A percentile compares a stretch with the other conserved stretches of the same genome.
Evolutionary conservation across 495 filamentous ascomycete genomes (phyloP).

Genomic region (Cudoniella acicularis): DNA sequence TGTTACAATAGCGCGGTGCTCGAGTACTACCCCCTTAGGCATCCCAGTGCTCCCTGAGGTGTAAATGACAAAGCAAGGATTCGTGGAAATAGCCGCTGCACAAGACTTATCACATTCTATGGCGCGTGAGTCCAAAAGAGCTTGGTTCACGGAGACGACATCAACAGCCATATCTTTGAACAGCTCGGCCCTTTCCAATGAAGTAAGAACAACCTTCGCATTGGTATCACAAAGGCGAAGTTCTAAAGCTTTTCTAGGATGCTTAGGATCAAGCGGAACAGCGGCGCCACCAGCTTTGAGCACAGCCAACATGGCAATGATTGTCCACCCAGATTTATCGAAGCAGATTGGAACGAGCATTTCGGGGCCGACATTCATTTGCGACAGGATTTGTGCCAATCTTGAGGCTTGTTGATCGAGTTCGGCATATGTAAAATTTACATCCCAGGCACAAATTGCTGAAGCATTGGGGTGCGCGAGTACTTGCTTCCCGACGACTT

Average conservation of each 20-base stretch:
- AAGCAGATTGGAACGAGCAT: conserved; percentile 22
- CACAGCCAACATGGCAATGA: conserved; percentile 34
- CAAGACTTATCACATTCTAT: not conserved
- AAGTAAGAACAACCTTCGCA: not conserved
- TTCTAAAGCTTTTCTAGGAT: not conserved
- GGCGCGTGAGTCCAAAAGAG: not conserved
- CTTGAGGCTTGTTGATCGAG: not conserved
- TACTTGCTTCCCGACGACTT: not conserved
- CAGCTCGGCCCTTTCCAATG: not conserved
- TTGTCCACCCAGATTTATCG: conserved; percentile 40
- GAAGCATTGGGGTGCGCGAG: not conserved
- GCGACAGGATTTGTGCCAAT: not conserved
- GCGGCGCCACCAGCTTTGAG: conserved; percentile 31
- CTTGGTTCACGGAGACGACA: not conserved
- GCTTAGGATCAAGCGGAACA: not conserved
- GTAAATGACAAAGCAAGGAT: conserved; percentile 51
- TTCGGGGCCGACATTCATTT: not conserved
- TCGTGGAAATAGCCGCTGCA: not conserved
- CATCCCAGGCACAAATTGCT: conserved; percentile 35
- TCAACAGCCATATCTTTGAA: not conserved
- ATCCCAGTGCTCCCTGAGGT: conserved; percentile 47
- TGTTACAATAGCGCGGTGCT: not conserved
- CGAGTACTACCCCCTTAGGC: conserved; percentile 37
- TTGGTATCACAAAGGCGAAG: not conserved
- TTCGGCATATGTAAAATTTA: conserved; percentile 26